phyloP scores from a whole-genome alignment of 768 basidiomycete genomes.

The Thelephora ganbajun region DNA sequence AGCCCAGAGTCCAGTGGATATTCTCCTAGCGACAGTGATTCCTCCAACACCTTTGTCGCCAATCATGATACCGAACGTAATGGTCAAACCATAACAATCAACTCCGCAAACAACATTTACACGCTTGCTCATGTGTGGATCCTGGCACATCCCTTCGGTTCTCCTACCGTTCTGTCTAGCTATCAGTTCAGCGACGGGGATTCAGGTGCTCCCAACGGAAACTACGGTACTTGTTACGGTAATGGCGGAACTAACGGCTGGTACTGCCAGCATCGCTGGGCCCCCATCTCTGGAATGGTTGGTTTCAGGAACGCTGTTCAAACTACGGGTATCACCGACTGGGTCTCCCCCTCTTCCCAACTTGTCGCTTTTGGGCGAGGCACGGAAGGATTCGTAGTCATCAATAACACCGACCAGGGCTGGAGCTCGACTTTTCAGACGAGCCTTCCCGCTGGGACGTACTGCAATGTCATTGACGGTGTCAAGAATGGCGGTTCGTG shows the following conservation, averaged over 20 bases:
- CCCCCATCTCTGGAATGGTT: slow-evolving; percentile 11
- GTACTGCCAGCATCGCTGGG: slow-evolving; percentile 15
- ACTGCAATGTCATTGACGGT: slow-evolving; percentile 55
- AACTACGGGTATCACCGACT: slow-evolving; percentile 29
- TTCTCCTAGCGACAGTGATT: slow-evolving; percentile 5
- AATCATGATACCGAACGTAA: slow-evolving; percentile 19
- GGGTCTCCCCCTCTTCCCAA: slow-evolving; percentile 35
- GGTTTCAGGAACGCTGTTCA: slow-evolving; percentile 41
- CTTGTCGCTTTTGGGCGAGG: slow-evolving; percentile 50
- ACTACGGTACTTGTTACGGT: slow-evolving; percentile 9
- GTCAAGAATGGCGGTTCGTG: slow-evolving; percentile 26
- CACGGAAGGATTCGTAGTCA: slow-evolving; percentile 43
- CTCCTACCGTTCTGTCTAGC: slow-evolving; percentile 16
- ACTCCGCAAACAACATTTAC: slow-evolving; percentile 14
- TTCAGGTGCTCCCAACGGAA: slow-evolving; percentile 16
- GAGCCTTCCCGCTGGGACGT: slow-evolving; percentile 38
- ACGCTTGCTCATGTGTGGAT: slow-evolving; percentile 15
- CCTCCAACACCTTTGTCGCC: slow-evolving; percentile 15
- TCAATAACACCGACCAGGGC: slow-evolving; percentile 44
- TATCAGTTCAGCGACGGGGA: slow-evolving; percentile 12
- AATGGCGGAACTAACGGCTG: slow-evolving; percentile 12
- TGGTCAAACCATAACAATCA: slow-evolving; percentile 11
- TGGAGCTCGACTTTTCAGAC: slow-evolving; percentile 49
- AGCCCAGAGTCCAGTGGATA: slow-evolving; percentile 11
- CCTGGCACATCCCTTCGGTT: slow-evolving; percentile 16